A percentile compares a stretch with the other conserved stretches of the same genome.
phyloP scores from a whole-genome alignment of 345 rosid species.

The Heritiera littoralis region DNA sequence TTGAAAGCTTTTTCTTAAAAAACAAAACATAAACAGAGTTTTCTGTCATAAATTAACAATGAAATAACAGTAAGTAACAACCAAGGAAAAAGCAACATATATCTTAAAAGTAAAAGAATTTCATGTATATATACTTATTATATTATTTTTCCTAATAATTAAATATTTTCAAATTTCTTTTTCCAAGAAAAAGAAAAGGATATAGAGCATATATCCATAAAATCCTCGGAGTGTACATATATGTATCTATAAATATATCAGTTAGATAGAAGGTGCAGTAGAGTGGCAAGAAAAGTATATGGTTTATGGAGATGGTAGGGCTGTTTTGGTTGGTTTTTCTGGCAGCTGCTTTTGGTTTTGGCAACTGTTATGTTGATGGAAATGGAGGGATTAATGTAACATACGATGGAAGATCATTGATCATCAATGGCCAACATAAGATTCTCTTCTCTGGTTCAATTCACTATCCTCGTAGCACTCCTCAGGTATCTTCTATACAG shows the following conservation, averaged over 20 bases:
- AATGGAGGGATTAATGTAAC: conserved; percentile 22
- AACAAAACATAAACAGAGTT: too few species aligned
- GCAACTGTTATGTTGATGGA: neutral
- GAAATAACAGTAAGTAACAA: too few species aligned
- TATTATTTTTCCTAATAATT: neutral
- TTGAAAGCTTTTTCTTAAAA: too few species aligned
- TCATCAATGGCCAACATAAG: conserved; percentile 35
- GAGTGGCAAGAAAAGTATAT: neutral
- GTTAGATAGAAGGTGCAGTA: neutral
- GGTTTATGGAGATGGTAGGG: neutral
- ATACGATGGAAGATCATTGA: conserved; percentile 42
- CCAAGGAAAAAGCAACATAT: neutral
- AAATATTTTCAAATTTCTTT: neutral
- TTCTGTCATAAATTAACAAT: too few species aligned
- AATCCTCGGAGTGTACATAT: neutral
- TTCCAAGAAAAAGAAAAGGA: neutral
- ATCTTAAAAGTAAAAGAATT: too few species aligned
- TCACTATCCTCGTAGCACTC: conserved; percentile 52
- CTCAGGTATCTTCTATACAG: conserved; percentile 27
- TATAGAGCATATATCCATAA: neutral
- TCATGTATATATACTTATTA: too few species aligned
- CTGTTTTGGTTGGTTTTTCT: neutral
- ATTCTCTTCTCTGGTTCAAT: conserved; percentile 48
- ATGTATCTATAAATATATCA: neutral
- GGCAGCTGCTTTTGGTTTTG: conserved; percentile 20